Conservation (phyloP, 1,284 basidiomycete genomes). For the Sanguinoderma infundibulare region DNA sequence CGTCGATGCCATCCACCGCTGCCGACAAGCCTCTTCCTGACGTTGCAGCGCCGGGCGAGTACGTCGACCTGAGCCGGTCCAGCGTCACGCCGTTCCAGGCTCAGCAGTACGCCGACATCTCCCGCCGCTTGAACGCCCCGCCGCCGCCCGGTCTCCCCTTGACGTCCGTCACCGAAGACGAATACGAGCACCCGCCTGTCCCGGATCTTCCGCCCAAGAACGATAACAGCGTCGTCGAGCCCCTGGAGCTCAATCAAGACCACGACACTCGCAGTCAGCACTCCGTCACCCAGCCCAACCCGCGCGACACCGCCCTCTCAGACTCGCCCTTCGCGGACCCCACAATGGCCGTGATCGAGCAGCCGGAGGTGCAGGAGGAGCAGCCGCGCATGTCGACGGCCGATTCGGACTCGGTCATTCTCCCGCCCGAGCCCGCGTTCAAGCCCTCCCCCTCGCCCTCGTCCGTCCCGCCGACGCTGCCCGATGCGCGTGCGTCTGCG, state of each 20-base stretch:
- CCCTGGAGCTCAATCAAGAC: conserved; percentile 22
- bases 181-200: conserved; percentile 19
- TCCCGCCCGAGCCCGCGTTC: conserved; percentile 45
- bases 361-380: too few relatives aligned
- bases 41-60: conserved; percentile 42
- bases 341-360: conserved; percentile 25
- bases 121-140: conserved; percentile 52
- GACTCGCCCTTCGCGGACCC: conserved; percentile 32
- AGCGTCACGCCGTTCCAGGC: conserved; percentile 77
- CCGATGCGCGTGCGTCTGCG: conserved; percentile 43
- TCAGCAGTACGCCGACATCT: conserved; percentile 73
- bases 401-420: conserved; percentile 41
- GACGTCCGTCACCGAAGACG: conserved; percentile 34
- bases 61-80: conserved; percentile 64
- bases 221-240: conserved; percentile 15
- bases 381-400: conserved; percentile 28
- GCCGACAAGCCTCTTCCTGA: conserved; percentile 4
- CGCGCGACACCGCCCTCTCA: conserved; percentile 21
- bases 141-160: conserved; percentile 44
- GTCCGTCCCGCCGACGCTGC: conserved; percentile 55
- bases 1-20: conserved; percentile 24
- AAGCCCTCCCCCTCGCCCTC: conserved; percentile 33
- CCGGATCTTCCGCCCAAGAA: conserved; percentile 4
- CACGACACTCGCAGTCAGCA: conserved; percentile 11
- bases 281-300: conserved; percentile 13